Conservation (phyloP, 306 rosid genomes). For the apple (Malus domestica) region ASM211411v1 NC_041793.1:29664001-29664500, state of each 20-base stretch:
- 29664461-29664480: background rate
- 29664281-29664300: background rate
- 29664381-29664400: background rate
- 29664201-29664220: background rate
- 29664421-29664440: background rate
- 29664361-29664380: background rate
- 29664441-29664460: background rate
- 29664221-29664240: background rate
- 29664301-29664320: background rate
- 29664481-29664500: background rate
- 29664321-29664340: background rate
- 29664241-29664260: background rate
- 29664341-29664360: background rate
- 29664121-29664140: conserved; percentile 68
- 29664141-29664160: background rate
- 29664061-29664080: conserved; percentile 80
- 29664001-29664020: conserved; percentile 89
- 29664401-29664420: background rate
- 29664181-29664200: background rate
- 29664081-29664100: conserved; percentile 85
- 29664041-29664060: conserved; percentile 74
- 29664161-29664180: background rate
- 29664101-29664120: conserved; percentile 90
- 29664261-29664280: background rate
- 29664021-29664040: conserved; percentile 76